phyloP scores from a whole-genome alignment of 2,329 filamentous ascomycete genomes.

The Dactylellina haptotyla region DNA sequence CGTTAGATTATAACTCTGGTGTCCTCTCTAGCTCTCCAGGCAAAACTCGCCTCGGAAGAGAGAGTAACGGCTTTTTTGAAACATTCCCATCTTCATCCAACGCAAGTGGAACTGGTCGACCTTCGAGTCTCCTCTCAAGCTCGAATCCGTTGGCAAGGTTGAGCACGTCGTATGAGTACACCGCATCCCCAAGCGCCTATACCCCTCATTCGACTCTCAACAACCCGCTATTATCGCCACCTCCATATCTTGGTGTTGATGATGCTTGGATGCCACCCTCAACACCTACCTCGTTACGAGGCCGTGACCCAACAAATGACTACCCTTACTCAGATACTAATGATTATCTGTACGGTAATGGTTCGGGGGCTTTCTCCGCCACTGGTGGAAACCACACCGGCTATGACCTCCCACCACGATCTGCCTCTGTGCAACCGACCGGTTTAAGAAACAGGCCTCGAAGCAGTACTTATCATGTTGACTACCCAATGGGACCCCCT shows the following conservation, averaged over 20 bases:
- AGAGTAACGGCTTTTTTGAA: conserved; percentile 51
- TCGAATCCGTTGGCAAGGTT: conserved; percentile 41
- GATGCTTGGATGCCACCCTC: conserved; percentile 46
- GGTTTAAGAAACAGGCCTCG: conserved; percentile 50
- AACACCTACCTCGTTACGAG: conserved; percentile 41
- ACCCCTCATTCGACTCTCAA: conserved; percentile 40
- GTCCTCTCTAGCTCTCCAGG: conserved; percentile 48
- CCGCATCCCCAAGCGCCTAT: conserved; percentile 39
- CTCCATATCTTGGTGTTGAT: conserved; percentile 47
- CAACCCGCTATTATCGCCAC: conserved; percentile 40
- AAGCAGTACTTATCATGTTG: conserved; percentile 50
- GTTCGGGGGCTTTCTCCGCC: conserved; percentile 37
- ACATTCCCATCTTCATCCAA: conserved; percentile 45
- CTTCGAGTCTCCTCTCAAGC: conserved; percentile 48
- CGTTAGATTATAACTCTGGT: conserved; percentile 52
- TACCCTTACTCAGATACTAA: conserved; percentile 34
- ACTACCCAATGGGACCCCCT: conserved; percentile 48
- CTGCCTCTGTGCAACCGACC: conserved; percentile 46
- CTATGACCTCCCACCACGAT: conserved; percentile 50
- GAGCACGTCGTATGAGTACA: conserved; percentile 46
- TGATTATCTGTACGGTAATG: conserved; percentile 46
- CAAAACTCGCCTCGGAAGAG: conserved; percentile 29
- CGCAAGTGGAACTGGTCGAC: conserved; percentile 40
- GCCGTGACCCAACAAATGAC: conserved; percentile 27
- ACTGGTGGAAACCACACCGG: conserved; percentile 31